These are phyloP conservation scores for Funneliformis caledonium DNA, from an alignment of 371 early-diverging fungal genomes.

Conservation along the genomic window DNA sequence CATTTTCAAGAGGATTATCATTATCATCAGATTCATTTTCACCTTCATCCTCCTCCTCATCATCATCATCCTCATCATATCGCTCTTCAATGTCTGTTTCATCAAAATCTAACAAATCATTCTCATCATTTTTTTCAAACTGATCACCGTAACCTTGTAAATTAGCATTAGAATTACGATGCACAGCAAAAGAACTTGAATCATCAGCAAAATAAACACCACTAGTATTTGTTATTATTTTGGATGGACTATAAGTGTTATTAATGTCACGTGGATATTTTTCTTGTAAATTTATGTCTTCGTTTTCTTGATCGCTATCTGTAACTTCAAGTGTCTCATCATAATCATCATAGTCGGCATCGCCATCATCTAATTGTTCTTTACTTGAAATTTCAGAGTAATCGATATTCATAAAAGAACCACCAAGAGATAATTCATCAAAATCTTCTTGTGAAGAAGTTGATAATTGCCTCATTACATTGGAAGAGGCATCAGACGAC, in stretches of 20 bases:
- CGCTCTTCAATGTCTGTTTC: not conserved
- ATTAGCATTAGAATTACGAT: not conserved
- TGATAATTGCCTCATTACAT: not conserved
- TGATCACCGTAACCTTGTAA: not conserved
- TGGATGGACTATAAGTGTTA: conserved; percentile 14
- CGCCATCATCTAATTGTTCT: not conserved
- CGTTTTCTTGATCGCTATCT: conserved; percentile 18
- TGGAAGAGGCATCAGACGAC: not conserved
- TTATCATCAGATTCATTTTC: conserved; percentile 24
- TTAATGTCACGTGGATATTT: conserved; percentile 5
- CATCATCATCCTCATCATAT: conserved; percentile 39
- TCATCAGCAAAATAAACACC: conserved; percentile 4
- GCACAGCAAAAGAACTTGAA: not conserved
- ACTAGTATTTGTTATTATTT: conserved; percentile 17
- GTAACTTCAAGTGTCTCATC: conserved; percentile 1
- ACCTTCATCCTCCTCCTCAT: conserved; percentile 36
- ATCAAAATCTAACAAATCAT: conserved; percentile 18
- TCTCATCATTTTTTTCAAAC: conserved; percentile 14
- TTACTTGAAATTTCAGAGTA: not conserved
- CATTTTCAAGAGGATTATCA: not conserved
- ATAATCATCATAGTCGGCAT: not conserved
- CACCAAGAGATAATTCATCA: not conserved
- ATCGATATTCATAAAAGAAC: not conserved
- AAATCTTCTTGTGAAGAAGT: not conserved
- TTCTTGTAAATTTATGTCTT: conserved; percentile 23